Base-by-base conservation (phyloP, 805 yeast species). In the Clavispora phyllophila region DNA sequence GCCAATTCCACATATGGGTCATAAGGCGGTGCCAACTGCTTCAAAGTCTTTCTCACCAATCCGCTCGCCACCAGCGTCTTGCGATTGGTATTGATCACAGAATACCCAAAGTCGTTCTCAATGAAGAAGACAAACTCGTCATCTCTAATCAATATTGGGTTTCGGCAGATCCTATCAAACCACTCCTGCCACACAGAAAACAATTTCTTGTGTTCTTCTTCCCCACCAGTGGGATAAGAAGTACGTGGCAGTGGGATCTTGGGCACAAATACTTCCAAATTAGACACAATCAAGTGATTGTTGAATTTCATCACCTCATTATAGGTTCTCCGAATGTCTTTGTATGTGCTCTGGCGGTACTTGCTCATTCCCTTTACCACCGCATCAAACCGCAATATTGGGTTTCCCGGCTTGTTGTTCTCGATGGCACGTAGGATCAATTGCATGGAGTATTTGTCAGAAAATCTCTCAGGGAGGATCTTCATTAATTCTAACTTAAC, bases 251-350 rank as follows among this genome's bases (percentile, higher is more conserved):
- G 67, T 0, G 98, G 97, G 33, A 93, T 69, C 5, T 95, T 81
- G 0, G 98, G 97, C 4, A 93, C 89, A 64, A 91, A 89, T 43
- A 93, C 90, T 61, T 93, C 98, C 25, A 91, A 82, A 55, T 89
- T 84, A 29, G 95, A 86, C 17, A 82, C 81, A 43, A 81, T 80
- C 48, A 93, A 66, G 58, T 85, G 91, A 50, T 79, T 80, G 63
- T 86, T 87, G 55, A 93, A 78, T 46, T 81, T 78, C 25, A 76
- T 78, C 50, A 89, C 72, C 61, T 93, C 99, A 45, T 75, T 75
- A 57, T 80, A 84, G 0, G 96, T 82, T 45, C 97, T 77, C 51
- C 96, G 79, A 13, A 91, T 68, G 43, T 82, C 90, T 42, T 81
- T 79, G 61, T 85, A 89, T 8, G 62, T 61, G 7, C 76, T 65